A percentile compares a stretch with the other conserved stretches of the same genome.
These are phyloP conservation scores for Cryptococcus maquisensis DNA, from an alignment of 1,284 basidiomycete species.

Conservation along the genomic window DNA sequence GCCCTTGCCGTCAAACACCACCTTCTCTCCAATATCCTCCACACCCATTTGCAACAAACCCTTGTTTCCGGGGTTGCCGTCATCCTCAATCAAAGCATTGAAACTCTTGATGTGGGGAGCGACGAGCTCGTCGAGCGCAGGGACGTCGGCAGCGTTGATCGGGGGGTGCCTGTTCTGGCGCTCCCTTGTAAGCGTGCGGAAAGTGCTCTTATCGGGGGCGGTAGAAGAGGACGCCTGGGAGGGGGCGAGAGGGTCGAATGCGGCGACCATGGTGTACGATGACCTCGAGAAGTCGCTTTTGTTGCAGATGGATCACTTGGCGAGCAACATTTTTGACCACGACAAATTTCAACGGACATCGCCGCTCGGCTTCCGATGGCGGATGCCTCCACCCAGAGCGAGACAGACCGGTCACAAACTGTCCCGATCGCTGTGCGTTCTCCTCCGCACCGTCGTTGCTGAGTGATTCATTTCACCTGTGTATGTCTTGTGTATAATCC, in stretches of 20 bases:
- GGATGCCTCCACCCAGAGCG: too few species aligned
- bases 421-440: too few species aligned
- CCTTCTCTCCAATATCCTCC: constrained; percentile 80
- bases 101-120: constrained; percentile 93
- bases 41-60: constrained; percentile 78
- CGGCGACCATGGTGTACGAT: constrained; percentile 9
- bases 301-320: not conserved
- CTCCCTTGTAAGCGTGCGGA: constrained; percentile 82
- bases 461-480: too few species aligned
- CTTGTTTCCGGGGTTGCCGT: constrained; percentile 60
- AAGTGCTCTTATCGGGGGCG: constrained; percentile 50
- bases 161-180: constrained; percentile 74
- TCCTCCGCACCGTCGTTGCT: too few species aligned
- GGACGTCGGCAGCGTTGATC: constrained; percentile 64
- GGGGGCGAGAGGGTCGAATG: constrained; percentile 43
- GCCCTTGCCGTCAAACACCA: constrained; percentile 74
- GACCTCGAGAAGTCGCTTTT: not conserved
- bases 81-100: constrained; percentile 84
- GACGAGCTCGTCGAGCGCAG: constrained; percentile 88
- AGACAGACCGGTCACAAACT: too few species aligned
- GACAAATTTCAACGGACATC: not conserved
- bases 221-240: constrained; percentile 27
- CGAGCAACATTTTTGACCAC: not conserved
- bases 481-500: too few species aligned
- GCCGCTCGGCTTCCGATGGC: too few species aligned